Conservation (phyloP, 805 yeast species). For the Candida nemodendra region DNA sequence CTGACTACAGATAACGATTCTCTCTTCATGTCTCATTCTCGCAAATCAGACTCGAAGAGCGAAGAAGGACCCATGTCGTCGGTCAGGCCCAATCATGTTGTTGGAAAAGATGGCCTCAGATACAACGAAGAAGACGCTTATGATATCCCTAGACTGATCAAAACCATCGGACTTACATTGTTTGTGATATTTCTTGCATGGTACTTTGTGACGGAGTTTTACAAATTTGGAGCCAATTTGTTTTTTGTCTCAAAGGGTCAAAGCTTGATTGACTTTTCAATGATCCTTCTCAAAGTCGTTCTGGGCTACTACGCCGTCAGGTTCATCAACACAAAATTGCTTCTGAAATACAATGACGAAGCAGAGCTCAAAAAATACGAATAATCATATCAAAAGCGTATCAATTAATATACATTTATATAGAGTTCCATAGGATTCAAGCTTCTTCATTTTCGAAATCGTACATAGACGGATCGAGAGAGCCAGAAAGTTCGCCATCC, state of each 20-base stretch:
- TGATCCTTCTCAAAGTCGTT: slow-evolving; percentile 17
- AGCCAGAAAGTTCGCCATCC: background rate
- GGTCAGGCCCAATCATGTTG: too few relatives aligned
- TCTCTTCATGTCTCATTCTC: slow-evolving; percentile 2
- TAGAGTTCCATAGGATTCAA: too few relatives aligned
- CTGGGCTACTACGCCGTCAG: slow-evolving; percentile 17
- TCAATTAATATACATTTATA: too few relatives aligned
- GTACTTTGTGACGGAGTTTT: slow-evolving; percentile 14
- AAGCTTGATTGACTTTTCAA: slow-evolving; percentile 13
- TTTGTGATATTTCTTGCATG: slow-evolving; percentile 8
- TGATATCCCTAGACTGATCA: slow-evolving; percentile 14
- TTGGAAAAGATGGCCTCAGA: slow-evolving; percentile 11
- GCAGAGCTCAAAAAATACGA: slow-evolving; percentile 30
- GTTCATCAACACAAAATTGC: slow-evolving; percentile 21
- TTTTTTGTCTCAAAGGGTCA: slow-evolving; percentile 6
- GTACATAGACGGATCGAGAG: background rate
- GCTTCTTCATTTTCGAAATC: background rate
- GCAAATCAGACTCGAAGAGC: background rate
- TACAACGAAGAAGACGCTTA: slow-evolving; percentile 24
- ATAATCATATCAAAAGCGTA: slow-evolving; percentile 11
- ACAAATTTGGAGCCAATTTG: slow-evolving; percentile 11
- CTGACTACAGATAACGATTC: slow-evolving; percentile 1
- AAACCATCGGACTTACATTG: slow-evolving; percentile 19
- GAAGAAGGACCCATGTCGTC: too few relatives aligned
- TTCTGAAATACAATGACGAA: slow-evolving; percentile 24